These are phyloP conservation scores for Trypanosoma caninum DNA, from an alignment of 208 protist genomes.

Conservation along the genomic window DNA sequence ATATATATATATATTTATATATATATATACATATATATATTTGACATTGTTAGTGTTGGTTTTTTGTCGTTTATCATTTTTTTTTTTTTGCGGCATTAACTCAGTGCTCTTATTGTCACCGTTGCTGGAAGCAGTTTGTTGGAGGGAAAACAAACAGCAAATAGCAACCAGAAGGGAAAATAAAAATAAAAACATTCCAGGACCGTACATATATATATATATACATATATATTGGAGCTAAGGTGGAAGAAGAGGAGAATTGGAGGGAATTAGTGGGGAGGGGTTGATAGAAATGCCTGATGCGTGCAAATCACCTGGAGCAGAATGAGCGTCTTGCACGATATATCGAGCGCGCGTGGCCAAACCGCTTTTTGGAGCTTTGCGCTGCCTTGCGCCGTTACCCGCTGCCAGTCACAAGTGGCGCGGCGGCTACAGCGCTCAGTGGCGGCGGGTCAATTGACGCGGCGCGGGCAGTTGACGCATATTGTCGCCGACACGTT, in stretches of 20 bases:
- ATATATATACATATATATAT: slow-evolving; percentile 5
- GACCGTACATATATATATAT: slow-evolving; percentile 6
- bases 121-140: too few relatives aligned
- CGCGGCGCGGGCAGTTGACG: slow-evolving; percentile 2
- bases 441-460: slow-evolving; percentile 10
- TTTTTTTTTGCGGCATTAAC: too few relatives aligned
- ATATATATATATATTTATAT: slow-evolving; percentile 15
- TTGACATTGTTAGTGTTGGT: not conserved
- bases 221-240: slow-evolving; percentile 4
- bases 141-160: too few relatives aligned
- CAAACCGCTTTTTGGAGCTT: slow-evolving; percentile 13
- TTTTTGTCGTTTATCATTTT: too few relatives aligned
- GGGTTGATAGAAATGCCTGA: not conserved
- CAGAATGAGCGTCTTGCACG: slow-evolving; percentile 19
- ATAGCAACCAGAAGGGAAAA: too few relatives aligned
- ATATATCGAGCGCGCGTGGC: slow-evolving; percentile 20
- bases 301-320: not conserved
- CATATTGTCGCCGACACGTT: slow-evolving; percentile 5
- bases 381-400: slow-evolving; percentile 16
- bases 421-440: slow-evolving; percentile 15
- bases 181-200: too few relatives aligned
- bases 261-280: not conserved
- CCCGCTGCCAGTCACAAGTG: slow-evolving; percentile 19
- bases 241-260: too few relatives aligned
- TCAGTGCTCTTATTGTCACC: too few relatives aligned